These are phyloP conservation scores for Suillus discolor DNA, from an alignment of 768 basidiomycete species.

Conservation along the genomic window DNA sequence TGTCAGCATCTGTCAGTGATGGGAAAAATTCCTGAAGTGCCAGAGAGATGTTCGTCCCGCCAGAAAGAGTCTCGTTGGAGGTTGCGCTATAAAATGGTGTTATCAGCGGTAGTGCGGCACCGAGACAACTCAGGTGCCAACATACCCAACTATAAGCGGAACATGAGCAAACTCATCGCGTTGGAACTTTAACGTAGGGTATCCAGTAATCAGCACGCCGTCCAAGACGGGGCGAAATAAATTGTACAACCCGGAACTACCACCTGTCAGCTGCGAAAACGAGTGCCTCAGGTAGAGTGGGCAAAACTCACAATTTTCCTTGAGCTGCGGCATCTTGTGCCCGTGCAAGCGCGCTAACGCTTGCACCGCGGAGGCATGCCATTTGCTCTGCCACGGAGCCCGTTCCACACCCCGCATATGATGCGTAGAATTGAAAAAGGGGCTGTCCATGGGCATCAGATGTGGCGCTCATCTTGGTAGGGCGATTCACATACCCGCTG, in stretches of 20 bases:
- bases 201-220: slow-evolving; percentile 49
- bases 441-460: slow-evolving; percentile 35
- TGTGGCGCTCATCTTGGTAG: neutral
- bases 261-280: slow-evolving; percentile 7
- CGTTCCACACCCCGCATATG: slow-evolving; percentile 51
- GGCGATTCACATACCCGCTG: slow-evolving; percentile 43
- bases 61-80: slow-evolving; percentile 60
- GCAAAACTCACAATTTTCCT: slow-evolving; percentile 43
- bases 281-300: slow-evolving; percentile 2
- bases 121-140: slow-evolving; percentile 6
- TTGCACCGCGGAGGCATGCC: slow-evolving; percentile 51
- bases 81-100: slow-evolving; percentile 41
- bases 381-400: slow-evolving; percentile 40
- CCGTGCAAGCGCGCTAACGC: slow-evolving; percentile 51
- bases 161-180: slow-evolving; percentile 49
- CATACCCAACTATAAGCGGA: slow-evolving; percentile 62
- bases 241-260: slow-evolving; percentile 46
- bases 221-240: slow-evolving; percentile 59
- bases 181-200: slow-evolving; percentile 49
- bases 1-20: slow-evolving; percentile 40
- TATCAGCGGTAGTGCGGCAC: neutral
- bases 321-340: slow-evolving; percentile 54
- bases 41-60: slow-evolving; percentile 39
- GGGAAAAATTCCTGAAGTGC: slow-evolving; percentile 50
- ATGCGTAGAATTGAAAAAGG: slow-evolving; percentile 54